phyloP scores from a whole-genome alignment of 257 asterid genomes.

The Echites panduratus region DNA sequence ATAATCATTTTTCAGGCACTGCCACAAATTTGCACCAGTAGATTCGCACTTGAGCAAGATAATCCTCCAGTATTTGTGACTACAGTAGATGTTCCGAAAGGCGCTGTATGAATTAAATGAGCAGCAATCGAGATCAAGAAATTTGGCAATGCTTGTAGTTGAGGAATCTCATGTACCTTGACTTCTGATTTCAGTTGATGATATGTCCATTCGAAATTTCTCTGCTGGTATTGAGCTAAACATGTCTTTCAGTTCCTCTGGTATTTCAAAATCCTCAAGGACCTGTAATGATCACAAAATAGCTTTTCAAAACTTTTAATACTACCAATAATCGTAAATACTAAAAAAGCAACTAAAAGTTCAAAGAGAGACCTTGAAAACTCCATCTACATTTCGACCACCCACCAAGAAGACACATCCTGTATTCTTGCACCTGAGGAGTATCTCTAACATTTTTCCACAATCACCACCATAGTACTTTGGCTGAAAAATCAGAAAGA shows the following conservation, averaged over 20 bases:
- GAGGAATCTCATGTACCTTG: slow-evolving; percentile 24
- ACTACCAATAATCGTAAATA: background rate
- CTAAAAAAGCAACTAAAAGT: background rate
- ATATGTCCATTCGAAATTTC: slow-evolving; percentile 68
- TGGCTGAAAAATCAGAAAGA: slow-evolving; percentile 48
- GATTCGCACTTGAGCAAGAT: background rate
- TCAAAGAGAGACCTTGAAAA: slow-evolving; percentile 52
- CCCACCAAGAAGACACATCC: slow-evolving; percentile 88
- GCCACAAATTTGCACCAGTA: background rate
- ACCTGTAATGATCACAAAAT: slow-evolving; percentile 40
- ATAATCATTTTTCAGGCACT: background rate
- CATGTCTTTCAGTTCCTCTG: slow-evolving; percentile 64
- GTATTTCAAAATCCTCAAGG: slow-evolving; percentile 74
- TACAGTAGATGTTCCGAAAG: background rate
- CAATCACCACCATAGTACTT: slow-evolving; percentile 70
- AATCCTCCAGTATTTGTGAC: background rate
- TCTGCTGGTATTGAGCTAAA: slow-evolving; percentile 73
- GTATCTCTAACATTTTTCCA: slow-evolving; percentile 65
- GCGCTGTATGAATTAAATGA: background rate
- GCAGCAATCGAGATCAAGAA: background rate
- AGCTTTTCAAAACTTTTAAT: slow-evolving; percentile 5
- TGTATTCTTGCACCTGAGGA: slow-evolving; percentile 67
- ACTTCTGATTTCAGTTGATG: slow-evolving; percentile 73
- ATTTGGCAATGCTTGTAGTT: background rate
- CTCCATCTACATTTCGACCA: slow-evolving; percentile 66